Percentiles rank a stretch among this genome's conserved stretches.
Conservation (phyloP, 805 yeast species). For the Wickerhamiella slavikovae region DNA sequence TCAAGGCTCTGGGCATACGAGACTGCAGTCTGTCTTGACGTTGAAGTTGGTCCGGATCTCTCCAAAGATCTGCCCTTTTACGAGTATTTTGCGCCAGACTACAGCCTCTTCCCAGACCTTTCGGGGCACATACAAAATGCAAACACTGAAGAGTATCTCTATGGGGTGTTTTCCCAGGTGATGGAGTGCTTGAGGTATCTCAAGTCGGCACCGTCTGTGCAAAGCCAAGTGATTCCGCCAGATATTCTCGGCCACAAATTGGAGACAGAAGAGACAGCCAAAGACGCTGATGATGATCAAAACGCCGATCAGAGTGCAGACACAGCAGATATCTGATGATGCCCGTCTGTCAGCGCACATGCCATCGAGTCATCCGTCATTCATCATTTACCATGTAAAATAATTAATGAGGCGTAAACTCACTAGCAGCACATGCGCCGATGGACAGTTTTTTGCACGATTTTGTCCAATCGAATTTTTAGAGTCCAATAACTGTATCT, state of each 20-base stretch:
- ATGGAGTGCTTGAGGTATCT: conserved; percentile 63
- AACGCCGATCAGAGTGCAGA: conserved; percentile 6
- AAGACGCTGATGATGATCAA: conserved; percentile 14
- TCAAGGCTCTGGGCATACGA: conserved; percentile 92
- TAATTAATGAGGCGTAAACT: too few species aligned
- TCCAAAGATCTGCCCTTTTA: conserved; percentile 61
- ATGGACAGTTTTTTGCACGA: too few species aligned
- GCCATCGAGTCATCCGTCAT: too few species aligned
- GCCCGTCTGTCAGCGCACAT: too few species aligned
- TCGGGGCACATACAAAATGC: conserved; percentile 69
- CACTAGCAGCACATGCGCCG: too few species aligned
- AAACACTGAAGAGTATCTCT: conserved; percentile 65
- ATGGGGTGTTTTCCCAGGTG: conserved; percentile 51
- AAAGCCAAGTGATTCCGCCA: conserved; percentile 82
- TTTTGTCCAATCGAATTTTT: too few species aligned
- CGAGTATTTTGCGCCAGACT: conserved; percentile 79
- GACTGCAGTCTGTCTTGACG: conserved; percentile 69
- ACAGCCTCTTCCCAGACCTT: conserved; percentile 65
- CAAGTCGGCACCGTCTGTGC: conserved; percentile 87
- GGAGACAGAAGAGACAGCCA: conserved; percentile 19
- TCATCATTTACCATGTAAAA: too few species aligned
- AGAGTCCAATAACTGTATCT: too few species aligned
- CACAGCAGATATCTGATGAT: too few species aligned
- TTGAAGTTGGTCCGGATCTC: conserved; percentile 49
- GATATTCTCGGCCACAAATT: conserved; percentile 21